These are phyloP conservation scores for Wallacemonas sp. DNA, from an alignment of 208 protist genomes.

Conservation along the genomic window DNA sequence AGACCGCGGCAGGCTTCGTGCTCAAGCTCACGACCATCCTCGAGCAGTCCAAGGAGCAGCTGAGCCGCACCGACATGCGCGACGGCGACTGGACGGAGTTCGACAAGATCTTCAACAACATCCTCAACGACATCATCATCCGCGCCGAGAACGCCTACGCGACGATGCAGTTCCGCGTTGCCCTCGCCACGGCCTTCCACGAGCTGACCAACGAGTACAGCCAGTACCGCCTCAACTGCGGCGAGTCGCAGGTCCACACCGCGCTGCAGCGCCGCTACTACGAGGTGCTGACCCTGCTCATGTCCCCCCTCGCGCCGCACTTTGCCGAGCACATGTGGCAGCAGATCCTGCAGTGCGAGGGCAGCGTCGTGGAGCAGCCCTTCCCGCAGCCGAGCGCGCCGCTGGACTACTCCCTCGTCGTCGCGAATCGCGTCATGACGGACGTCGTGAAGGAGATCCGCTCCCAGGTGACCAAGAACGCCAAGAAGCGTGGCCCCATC, in stretches of 20 bases:
- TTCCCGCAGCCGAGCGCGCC: conserved; percentile 68
- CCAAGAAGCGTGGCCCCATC: conserved; percentile 78
- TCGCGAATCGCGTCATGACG: conserved; percentile 77
- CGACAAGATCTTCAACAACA: conserved; percentile 94
- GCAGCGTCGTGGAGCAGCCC: conserved; percentile 54
- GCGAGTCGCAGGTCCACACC: conserved; percentile 66
- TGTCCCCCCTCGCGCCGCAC: conserved; percentile 98
- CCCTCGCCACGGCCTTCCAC: conserved; percentile 95
- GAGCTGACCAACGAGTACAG: conserved; percentile 93
- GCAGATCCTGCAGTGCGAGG: conserved; percentile 63
- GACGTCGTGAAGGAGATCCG: conserved; percentile 88
- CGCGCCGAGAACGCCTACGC: conserved; percentile 87
- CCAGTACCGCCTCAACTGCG: conserved; percentile 90
- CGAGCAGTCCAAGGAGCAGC: conserved; percentile 88
- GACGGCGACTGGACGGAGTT: conserved; percentile 74
- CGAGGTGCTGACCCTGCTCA: conserved; percentile 91
- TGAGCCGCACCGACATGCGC: conserved; percentile 53
- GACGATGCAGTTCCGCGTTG: conserved; percentile 96
- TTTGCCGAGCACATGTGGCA: conserved; percentile 96
- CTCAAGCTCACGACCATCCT: conserved; percentile 96
- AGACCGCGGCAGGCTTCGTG: conserved; percentile 95
- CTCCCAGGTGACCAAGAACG: conserved; percentile 70
- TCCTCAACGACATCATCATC: conserved; percentile 92
- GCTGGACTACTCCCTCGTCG: conserved; percentile 75
- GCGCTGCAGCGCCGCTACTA: conserved; percentile 91